Evolutionary conservation across 371 early-diverging fungal species (phyloP).

Genomic region (Sporodiniella umbellata): DNA sequence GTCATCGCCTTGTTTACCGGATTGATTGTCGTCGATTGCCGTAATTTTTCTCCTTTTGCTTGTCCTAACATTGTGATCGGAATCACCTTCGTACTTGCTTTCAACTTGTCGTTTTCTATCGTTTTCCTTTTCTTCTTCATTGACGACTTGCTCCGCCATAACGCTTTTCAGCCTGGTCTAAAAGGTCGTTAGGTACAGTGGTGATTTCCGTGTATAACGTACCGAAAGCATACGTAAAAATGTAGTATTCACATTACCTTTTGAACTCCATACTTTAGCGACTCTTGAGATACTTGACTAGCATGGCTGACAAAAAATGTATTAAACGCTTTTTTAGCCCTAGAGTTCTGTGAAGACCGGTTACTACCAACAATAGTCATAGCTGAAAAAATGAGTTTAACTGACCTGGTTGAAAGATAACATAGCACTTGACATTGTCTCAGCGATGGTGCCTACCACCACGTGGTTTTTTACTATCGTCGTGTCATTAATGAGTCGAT

Average conservation of each 20-base stretch:
- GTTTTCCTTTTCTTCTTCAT: constrained; percentile 14
- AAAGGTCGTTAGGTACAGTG: constrained; percentile 7
- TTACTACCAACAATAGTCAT: not conserved
- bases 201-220: constrained; percentile 9
- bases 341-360: constrained; percentile 8
- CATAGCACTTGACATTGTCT: constrained; percentile 15
- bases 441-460: constrained; percentile 14
- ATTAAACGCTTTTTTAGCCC: constrained; percentile 10
- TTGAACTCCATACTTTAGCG: constrained; percentile 17
- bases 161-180: constrained; percentile 10
- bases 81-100: constrained; percentile 10
- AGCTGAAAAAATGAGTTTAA: not conserved
- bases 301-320: constrained; percentile 14
- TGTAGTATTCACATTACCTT: constrained; percentile 15
- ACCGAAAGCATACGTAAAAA: constrained; percentile 3
- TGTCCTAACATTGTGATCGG: constrained; percentile 10
- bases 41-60: constrained; percentile 9
- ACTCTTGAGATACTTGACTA: constrained; percentile 9
- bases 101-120: constrained; percentile 6
- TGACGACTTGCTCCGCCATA: constrained; percentile 13
- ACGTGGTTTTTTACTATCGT: constrained; percentile 18
- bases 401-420: constrained; percentile 5
- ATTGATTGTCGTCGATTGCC: constrained; percentile 10
- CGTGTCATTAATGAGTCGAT: constrained; percentile 14
- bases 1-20: constrained; percentile 12